Evolutionary conservation across 805 yeast species (phyloP), one percentile per base, ranked within the genome.

Genomic region (Wickerhamomyces pijperi): DNA sequence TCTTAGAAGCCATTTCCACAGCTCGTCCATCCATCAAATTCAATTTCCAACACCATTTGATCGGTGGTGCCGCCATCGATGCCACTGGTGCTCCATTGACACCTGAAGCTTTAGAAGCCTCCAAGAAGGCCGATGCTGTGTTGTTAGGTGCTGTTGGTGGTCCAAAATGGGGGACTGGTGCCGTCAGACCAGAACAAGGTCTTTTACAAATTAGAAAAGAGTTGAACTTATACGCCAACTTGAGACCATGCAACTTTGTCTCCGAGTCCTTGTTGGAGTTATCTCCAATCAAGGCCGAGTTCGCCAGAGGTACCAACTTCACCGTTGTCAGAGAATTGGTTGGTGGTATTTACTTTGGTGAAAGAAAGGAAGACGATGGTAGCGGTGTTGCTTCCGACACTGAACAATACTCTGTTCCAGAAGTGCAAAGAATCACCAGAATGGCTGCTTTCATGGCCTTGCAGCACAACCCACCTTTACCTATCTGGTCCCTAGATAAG

Each of bases 61-160:
- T 92, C 51, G 98, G 98, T 47, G 98, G 98, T 54, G 97, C 97
- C 38, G 94, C 97, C 36, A 90, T 92, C 55, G 98, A 92, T 59
- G 96, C 96, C 41, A 81, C 94, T 35, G 98, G 98, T 39, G 79
- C 60, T 38, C 97, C 98, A 42, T 69, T 92, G 47, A 82, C 96
- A 14, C 94, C 82, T 43, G 90, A 71, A 42, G 73, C 96, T 3
- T 69, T 92, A 36, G 82, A 66, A 35, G 87, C 95, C 9, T 74
- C 97, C 29, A 87, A 85, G 63, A 65, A 66, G 35, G 81, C 97
- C 1, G 94, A 90, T 58, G 98, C 97, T 19, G 95, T 92, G n/a
- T 67, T 92, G 48, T 70, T 92, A 41, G 98, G 98, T 49, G 96
- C 98, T 8, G 98, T 92, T 28, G 98, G 98, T 46, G 98, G 98